Conservation (phyloP, 2,329 filamentous ascomycete species). For the Didymella exigua region DNA sequence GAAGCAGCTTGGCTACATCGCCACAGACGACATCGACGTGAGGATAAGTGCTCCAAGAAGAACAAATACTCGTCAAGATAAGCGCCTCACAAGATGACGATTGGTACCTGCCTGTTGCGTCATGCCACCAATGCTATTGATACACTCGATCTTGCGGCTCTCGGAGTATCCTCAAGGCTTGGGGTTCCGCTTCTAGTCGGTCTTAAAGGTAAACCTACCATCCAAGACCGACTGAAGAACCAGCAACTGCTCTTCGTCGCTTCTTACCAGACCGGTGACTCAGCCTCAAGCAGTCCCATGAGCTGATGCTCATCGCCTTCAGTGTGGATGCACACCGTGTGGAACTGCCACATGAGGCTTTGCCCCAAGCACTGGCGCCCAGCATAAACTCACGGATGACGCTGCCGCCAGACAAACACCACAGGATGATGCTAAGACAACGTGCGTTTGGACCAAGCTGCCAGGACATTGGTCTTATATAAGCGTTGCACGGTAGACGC, state of each 20-base stretch:
- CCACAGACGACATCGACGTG: constrained; percentile 5
- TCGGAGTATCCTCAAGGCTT: neutral
- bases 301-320: neutral
- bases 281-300: neutral
- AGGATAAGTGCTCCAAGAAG: neutral
- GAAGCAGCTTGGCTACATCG: constrained; percentile 6
- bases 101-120: constrained; percentile 4
- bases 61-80: neutral
- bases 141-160: neutral
- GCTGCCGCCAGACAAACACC: neutral
- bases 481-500: neutral
- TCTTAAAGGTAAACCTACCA: neutral
- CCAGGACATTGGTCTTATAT: neutral
- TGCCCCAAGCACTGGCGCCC: constrained; percentile 9
- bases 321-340: neutral
- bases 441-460: neutral
- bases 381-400: neutral
- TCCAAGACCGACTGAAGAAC: neutral
- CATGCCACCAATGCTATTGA: neutral
- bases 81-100: neutral
- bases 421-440: neutral
- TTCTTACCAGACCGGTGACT: neutral
- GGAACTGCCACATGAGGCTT: neutral
- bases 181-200: neutral
- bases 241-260: neutral